Base-by-base conservation (phyloP, 352 stramenopile genomes). In the Phytophthora pluvialis region DNA sequence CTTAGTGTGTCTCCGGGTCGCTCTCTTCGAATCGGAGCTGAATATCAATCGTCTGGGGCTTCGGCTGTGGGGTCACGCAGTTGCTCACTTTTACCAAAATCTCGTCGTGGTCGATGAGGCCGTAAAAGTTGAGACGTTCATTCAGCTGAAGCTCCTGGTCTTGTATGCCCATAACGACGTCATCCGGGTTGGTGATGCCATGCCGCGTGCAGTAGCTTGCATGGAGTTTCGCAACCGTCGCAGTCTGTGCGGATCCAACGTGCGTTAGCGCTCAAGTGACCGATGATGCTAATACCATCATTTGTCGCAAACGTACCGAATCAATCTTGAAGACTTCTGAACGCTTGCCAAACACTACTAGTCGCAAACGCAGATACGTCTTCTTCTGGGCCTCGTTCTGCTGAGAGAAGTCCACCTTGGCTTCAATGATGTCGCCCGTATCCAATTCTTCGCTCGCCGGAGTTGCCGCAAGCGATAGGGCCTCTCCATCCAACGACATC, bases 241-340 rank as follows among this genome's bases (percentile, higher is more conserved):
- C 75, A 8, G 47, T 75, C 81, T 93, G 29, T 2, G 18, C 21
- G 3, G 26, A 18, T 5, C 38, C 15, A 10, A 48, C 2, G 21
- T 16, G 11, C 18, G 21, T 52, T 44, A 45, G 25, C 29, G 52
- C 13, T 39, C 18, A 44, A 26, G 7, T 6, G 26, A 12, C n/a
- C 28, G 8, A 42, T 21, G n/a, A 12, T 1, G 38, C n/a, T 13
- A 29, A 52, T 5, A 60, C n/a, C 9, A 62, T 10, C 40, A 46
- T 49, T 15, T 29, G 9, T 21, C 10, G 32, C 25, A n/a, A 28
- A 71, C 78, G 25, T 64, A 90, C 84, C 63, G 59, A 67, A 46
- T 89, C 84, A 52, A 93, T 93, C 40, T 81, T 86, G 58, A 91
- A 93, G 5, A 80, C 39, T 60, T 90, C 84, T 0, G 82, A 75